Evolutionary conservation across 2,329 filamentous ascomycete species (phyloP), one percentile per base, ranked within the genome.

Genomic region (Colletotrichum agaves): DNA sequence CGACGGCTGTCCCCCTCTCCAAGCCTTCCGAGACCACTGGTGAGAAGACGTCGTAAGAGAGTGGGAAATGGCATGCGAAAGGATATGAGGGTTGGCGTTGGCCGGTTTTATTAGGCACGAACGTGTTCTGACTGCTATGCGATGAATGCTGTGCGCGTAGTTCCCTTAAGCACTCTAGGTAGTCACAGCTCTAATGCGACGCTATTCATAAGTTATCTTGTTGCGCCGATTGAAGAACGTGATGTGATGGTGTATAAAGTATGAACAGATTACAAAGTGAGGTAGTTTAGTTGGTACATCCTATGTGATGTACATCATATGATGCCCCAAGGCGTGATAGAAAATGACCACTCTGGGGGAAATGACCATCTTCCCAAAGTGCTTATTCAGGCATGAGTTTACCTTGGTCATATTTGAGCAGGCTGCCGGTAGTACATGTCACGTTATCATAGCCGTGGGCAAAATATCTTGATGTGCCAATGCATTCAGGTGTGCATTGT

Each of bases 21-120:
- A 71, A 71, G 67, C 69, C 69, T 8, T 50, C 62, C 4, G 66
- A 62, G 12, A 58, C 73, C 11, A 70, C 71, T 15, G 72, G 73
- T n/a, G 72, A 74, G 63, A 75, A 76, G 72, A 57, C 61, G 8
- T 50, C 47, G 13, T 68, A 50, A 55, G 52, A n/a, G 10, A 33
- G 21, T 46, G 27, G 15, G 2, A 15, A 58, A n/a, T 44, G 23
- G n/a, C 10, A 35, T 21, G 41, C 43, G 60, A 68, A 68, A 65
- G 31, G 47, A 31, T 35, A 43, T 21, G 41, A 55, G 17, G 65
- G 11, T 19, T 65, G 65, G 65, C 65, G 65, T 68, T 68, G 55
- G 61, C 41, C 53, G 65, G 65, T 23, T 68, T 68, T 12, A 50
- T 60, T 68, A 60, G 35, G 61, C 55, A 60, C 55, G 47, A 65